phyloP scores from a whole-genome alignment of 352 stramenopile genomes.

The Phytopythium cucurbitacearum region DNA sequence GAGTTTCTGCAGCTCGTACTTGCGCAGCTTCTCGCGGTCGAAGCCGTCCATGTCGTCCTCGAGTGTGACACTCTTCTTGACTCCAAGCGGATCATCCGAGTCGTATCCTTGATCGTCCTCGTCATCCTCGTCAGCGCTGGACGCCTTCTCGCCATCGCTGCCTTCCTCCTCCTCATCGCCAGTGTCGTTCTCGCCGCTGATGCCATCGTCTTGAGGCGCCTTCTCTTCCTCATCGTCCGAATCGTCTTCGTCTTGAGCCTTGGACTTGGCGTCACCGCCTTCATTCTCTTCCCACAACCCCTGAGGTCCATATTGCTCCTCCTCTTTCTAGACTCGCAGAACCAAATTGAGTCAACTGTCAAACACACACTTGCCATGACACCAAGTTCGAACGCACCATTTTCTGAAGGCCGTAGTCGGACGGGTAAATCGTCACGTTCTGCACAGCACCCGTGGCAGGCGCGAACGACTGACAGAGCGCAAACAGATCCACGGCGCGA shows the following conservation, averaged over 20 bases:
- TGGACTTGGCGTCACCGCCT: conserved; percentile 7
- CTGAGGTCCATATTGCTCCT: conserved; percentile 67
- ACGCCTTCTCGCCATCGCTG: conserved; percentile 10
- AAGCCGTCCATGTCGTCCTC: conserved; percentile 72
- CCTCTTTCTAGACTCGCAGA: conserved; percentile 54
- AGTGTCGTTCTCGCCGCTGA: conserved; percentile 7
- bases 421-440: conserved; percentile 94
- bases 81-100: conserved; percentile 62
- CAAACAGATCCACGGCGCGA: conserved; percentile 94
- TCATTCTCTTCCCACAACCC: conserved; percentile 38
- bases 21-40: conserved; percentile 93
- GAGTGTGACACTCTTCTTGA: conserved; percentile 57
- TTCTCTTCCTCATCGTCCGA: conserved; percentile 14
- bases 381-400: conserved; percentile 57
- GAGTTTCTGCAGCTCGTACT: conserved; percentile 97
- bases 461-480: conserved; percentile 93
- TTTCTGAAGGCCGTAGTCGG: conserved; percentile 93
- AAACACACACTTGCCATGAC: not conserved
- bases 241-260: conserved; percentile 18
- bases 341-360: not conserved
- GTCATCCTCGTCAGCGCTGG: conserved; percentile 14
- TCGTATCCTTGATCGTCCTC: conserved; percentile 53
- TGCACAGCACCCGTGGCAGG: conserved; percentile 84
- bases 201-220: conserved; percentile 9
- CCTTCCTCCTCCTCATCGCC: conserved; percentile 15